Conservation (phyloP, 305 asterid genomes). For the Solanum hybrid region DNA sequence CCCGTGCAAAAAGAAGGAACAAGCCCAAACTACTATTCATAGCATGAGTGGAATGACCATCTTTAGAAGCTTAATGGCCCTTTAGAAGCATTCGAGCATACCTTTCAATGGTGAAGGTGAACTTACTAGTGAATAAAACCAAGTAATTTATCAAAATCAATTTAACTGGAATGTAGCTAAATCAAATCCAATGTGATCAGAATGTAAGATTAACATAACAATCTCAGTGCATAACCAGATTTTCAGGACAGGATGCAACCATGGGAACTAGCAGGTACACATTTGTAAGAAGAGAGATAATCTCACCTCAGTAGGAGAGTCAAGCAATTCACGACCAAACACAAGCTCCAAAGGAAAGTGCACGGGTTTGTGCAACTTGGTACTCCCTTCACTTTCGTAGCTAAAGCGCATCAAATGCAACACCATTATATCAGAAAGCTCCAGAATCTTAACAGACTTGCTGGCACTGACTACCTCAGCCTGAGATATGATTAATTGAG, state of each 20-base stretch:
- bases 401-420: constrained; percentile 84
- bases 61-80: background rate
- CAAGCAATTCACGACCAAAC: constrained; percentile 58
- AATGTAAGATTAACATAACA: background rate
- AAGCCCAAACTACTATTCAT: background rate
- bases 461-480: constrained; percentile 73
- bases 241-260: background rate
- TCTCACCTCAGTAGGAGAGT: constrained; percentile 55
- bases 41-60: background rate
- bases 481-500: constrained; percentile 19
- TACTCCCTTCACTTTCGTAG: constrained; percentile 69
- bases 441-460: constrained; percentile 60
- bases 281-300: constrained; percentile 5
- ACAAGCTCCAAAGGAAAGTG: constrained; percentile 70
- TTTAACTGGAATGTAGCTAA: background rate
- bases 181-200: background rate
- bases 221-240: background rate
- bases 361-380: constrained; percentile 64
- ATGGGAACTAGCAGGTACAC: background rate
- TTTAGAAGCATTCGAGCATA: background rate
- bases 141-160: background rate
- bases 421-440: constrained; percentile 67
- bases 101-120: background rate
- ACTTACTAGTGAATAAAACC: background rate
- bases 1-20: background rate